Evolutionary conservation across 208 protist genomes (phyloP).

Genomic region (Naegleria fowleri): DNA sequence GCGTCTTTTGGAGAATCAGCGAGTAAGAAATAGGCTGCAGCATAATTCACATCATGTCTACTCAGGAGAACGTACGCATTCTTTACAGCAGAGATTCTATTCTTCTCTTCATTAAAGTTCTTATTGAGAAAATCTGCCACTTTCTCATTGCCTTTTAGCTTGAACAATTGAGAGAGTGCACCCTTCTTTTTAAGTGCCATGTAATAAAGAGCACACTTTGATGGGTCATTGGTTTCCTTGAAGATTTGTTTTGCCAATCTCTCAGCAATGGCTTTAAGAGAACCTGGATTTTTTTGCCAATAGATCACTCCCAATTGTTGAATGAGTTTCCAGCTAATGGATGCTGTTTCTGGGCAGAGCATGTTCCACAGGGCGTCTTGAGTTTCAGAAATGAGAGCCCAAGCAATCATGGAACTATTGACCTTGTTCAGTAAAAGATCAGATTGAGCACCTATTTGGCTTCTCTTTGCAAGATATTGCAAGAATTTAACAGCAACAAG

Average conservation of each 20-base stretch:
- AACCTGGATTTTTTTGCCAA: slow-evolving; percentile 44
- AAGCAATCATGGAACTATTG: slow-evolving; percentile 29
- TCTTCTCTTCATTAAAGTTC: slow-evolving; percentile 63
- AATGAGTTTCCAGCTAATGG: slow-evolving; percentile 35
- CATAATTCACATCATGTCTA: slow-evolving; percentile 73
- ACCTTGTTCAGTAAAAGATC: not conserved
- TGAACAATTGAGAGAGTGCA: slow-evolving; percentile 77
- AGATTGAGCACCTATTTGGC: not conserved
- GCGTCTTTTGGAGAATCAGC: slow-evolving; percentile 71
- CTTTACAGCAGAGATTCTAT: slow-evolving; percentile 64
- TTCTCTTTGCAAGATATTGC: not conserved
- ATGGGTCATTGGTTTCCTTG: slow-evolving; percentile 60
- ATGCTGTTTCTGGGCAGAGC: not conserved
- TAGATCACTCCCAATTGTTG: slow-evolving; percentile 34
- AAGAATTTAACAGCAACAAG: not conserved
- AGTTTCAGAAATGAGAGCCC: slow-evolving; percentile 46
- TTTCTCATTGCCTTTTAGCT: slow-evolving; percentile 63
- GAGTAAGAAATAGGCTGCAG: slow-evolving; percentile 81
- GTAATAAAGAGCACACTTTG: slow-evolving; percentile 76
- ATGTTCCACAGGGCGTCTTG: slow-evolving; percentile 39
- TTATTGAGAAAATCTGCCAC: slow-evolving; percentile 76
- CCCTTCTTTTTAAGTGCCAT: slow-evolving; percentile 64
- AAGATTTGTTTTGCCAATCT: slow-evolving; percentile 64
- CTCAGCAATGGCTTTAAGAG: slow-evolving; percentile 40
- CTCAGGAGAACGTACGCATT: slow-evolving; percentile 80